Evolutionary conservation across 108 stramenopile genomes (phyloP).

Genomic region (Parietichytrium sp.): DNA sequence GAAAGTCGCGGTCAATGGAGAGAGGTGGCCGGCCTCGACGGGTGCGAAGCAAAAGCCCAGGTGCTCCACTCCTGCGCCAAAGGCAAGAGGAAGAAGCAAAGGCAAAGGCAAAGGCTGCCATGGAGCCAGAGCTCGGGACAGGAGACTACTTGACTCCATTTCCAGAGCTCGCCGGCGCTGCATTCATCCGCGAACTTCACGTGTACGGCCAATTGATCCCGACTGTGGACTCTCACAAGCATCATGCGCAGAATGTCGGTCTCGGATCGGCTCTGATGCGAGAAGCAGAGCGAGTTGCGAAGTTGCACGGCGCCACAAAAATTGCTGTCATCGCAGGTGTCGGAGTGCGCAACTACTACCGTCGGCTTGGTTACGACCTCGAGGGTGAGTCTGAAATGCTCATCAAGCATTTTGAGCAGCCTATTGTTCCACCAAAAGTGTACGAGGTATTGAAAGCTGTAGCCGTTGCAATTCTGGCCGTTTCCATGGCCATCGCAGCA

Average conservation of each 20-base stretch:
- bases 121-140: not conserved
- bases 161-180: constrained; percentile 12
- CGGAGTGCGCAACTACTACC: constrained; percentile 93
- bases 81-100: not conserved
- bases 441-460: too few relatives aligned
- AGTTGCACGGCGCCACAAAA: constrained; percentile 85
- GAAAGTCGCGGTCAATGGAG: not conserved
- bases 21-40: not conserved
- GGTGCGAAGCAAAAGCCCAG: not conserved
- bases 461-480: too few relatives aligned
- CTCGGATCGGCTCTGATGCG: constrained; percentile 90
- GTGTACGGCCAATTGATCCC: constrained; percentile 96
- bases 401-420: not conserved
- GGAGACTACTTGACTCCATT: not conserved
- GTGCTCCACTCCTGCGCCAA: too few relatives aligned
- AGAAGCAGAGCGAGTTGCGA: constrained; percentile 91
- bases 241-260: constrained; percentile 91
- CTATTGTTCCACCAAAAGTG: too few relatives aligned
- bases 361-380: constrained; percentile 86
- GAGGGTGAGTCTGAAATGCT: constrained; percentile 41
- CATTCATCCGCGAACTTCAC: constrained; percentile 74
- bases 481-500: too few relatives aligned
- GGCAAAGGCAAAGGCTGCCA: not conserved
- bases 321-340: constrained; percentile 90
- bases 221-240: constrained; percentile 72